phyloP scores from a whole-genome alignment of 495 filamentous ascomycete species.

The Geopyxis carbonaria region DNA sequence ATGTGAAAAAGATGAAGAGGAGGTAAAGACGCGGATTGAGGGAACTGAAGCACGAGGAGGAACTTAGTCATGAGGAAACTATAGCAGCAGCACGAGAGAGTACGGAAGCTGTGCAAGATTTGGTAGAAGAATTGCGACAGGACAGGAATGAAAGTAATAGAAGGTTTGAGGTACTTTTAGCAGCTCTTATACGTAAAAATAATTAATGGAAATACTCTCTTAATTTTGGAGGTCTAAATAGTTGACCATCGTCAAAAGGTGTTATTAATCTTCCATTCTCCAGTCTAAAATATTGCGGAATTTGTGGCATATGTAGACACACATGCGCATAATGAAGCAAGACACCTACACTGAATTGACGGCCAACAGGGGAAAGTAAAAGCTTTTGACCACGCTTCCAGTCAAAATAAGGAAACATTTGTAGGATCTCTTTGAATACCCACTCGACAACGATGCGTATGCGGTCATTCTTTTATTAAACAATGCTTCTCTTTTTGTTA shows the following conservation, averaged over 20 bases:
- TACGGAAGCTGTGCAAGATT: no score
- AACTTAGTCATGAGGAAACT: no score
- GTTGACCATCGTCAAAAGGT: background rate
- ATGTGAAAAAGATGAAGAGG: no score
- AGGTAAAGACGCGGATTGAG: no score
- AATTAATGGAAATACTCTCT: background rate
- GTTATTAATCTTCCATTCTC: background rate
- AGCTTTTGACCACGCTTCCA: background rate
- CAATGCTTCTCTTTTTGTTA: background rate
- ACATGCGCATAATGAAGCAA: conserved; percentile 5
- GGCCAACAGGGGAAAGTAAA: background rate
- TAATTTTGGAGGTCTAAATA: background rate
- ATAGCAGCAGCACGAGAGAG: no score
- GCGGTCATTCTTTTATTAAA: background rate
- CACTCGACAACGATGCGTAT: background rate
- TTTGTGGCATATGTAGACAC: conserved; percentile 2
- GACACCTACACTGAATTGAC: background rate
- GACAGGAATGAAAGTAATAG: no score
- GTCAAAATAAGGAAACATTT: background rate
- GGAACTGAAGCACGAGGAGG: no score
- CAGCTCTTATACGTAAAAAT: no score
- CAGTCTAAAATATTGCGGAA: conserved; percentile 1
- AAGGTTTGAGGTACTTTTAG: no score
- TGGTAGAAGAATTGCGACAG: no score
- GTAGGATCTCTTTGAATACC: conserved; percentile 1